Evolutionary conservation across 148 eudicot species (phyloP).

Genomic region (Diospyros lotus): DNA sequence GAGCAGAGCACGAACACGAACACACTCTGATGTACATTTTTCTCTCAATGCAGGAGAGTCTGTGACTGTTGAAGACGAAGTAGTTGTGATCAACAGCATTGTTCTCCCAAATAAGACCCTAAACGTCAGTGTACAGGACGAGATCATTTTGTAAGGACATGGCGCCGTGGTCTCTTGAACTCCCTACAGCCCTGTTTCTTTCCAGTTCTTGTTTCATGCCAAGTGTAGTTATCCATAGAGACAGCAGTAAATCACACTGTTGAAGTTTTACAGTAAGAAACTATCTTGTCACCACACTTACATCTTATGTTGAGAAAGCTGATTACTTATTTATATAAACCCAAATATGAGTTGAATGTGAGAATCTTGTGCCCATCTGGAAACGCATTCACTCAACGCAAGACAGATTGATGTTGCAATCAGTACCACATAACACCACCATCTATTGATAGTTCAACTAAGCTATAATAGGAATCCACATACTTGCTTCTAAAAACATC

Average conservation of each 20-base stretch:
- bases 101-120: slow-evolving; percentile 77
- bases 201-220: not conserved
- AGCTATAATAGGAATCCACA: not conserved
- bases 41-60: slow-evolving; percentile 61
- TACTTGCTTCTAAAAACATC: not conserved
- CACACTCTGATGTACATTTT: not conserved
- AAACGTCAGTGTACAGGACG: slow-evolving; percentile 71
- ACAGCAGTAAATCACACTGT: not conserved
- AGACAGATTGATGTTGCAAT: not conserved
- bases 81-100: slow-evolving; percentile 71
- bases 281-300: not conserved
- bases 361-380: not conserved
- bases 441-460: not conserved
- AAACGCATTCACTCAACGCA: not conserved
- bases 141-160: slow-evolving; percentile 51
- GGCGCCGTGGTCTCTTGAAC: not conserved
- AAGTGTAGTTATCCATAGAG: not conserved
- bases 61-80: slow-evolving; percentile 78
- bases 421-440: not conserved
- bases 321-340: not conserved
- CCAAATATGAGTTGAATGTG: not conserved
- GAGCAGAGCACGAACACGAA: not conserved
- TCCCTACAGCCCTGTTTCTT: not conserved
- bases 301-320: not conserved
- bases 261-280: not conserved